phyloP scores from a whole-genome alignment of 2,329 filamentous ascomycete species.

The Stachybotrys elegans region DNA sequence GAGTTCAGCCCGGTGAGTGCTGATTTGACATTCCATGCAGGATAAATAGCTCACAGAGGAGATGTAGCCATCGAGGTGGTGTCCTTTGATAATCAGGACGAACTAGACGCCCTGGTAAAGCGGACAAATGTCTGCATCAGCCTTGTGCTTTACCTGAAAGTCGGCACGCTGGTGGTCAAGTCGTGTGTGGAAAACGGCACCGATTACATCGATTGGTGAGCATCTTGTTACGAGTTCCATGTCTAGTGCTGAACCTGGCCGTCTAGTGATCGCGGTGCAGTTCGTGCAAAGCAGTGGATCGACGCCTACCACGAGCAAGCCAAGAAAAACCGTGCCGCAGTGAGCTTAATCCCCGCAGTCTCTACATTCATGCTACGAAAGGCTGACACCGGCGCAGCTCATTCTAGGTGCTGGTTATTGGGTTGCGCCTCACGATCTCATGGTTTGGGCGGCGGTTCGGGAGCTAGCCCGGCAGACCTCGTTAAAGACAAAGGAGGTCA shows the following conservation, averaged over 20 bases:
- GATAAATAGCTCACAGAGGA: not conserved
- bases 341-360: not conserved
- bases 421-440: not conserved
- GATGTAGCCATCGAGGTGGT: not conserved
- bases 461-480: not conserved
- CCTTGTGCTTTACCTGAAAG: not conserved
- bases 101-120: not conserved
- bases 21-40: not conserved
- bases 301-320: not conserved
- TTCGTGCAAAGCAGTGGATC: not conserved
- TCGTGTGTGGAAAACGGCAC: slow-evolving; percentile 14
- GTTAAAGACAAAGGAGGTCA: slow-evolving; percentile 1
- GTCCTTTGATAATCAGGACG: not conserved
- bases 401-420: not conserved
- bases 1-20: not conserved
- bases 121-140: slow-evolving; percentile 1
- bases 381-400: not conserved
- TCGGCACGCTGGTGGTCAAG: slow-evolving; percentile 9
- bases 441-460: not conserved
- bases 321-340: not conserved
- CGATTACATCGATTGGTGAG: slow-evolving; percentile 16
- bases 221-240: not conserved
- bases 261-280: not conserved
- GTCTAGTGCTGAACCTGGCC: not conserved
- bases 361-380: not conserved